These are phyloP conservation scores for Aspergillus fructus DNA, from an alignment of 2,329 filamentous ascomycete genomes.

Conservation along the genomic window DNA sequence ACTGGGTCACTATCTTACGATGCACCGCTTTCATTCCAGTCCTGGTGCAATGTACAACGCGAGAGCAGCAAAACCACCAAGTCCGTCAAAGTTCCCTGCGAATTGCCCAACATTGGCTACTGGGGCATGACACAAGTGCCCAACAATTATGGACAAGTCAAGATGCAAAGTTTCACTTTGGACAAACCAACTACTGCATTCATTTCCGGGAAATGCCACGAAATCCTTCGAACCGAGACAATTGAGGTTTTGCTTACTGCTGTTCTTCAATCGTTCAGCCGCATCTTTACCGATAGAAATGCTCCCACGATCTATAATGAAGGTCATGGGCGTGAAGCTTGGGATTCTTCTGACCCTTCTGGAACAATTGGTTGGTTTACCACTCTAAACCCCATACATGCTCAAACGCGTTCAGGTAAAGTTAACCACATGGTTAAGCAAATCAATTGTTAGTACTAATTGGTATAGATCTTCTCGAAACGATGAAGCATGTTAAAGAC, in stretches of 20 bases:
- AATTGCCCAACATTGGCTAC: conserved; percentile 34
- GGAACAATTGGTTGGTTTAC: conserved; percentile 54
- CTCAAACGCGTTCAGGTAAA: conserved; percentile 29
- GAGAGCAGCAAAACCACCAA: conserved; percentile 25
- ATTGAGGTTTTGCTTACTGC: conserved; percentile 39
- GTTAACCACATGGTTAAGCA: neutral
- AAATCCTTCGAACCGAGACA: conserved; percentile 36
- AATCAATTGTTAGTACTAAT: conserved; percentile 9
- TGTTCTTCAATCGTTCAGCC: conserved; percentile 45
- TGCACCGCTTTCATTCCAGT: conserved; percentile 39
- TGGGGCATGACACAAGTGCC: conserved; percentile 35
- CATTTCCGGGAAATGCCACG: conserved; percentile 33
- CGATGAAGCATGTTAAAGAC: conserved; percentile 40
- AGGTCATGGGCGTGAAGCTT: conserved; percentile 50
- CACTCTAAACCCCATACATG: conserved; percentile 45
- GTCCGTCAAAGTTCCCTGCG: conserved; percentile 24
- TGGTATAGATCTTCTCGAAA: conserved; percentile 29
- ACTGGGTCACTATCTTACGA: conserved; percentile 32
- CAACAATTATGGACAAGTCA: conserved; percentile 37
- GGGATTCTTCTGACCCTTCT: conserved; percentile 46
- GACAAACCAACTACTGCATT: conserved; percentile 32
- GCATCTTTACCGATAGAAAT: conserved; percentile 43
- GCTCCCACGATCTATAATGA: conserved; percentile 50
- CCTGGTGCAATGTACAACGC: conserved; percentile 36
- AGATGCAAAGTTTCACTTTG: conserved; percentile 35